phyloP scores from a whole-genome alignment of 192 early-diverging fungal genomes.

The Coemansia sp. region DNA sequence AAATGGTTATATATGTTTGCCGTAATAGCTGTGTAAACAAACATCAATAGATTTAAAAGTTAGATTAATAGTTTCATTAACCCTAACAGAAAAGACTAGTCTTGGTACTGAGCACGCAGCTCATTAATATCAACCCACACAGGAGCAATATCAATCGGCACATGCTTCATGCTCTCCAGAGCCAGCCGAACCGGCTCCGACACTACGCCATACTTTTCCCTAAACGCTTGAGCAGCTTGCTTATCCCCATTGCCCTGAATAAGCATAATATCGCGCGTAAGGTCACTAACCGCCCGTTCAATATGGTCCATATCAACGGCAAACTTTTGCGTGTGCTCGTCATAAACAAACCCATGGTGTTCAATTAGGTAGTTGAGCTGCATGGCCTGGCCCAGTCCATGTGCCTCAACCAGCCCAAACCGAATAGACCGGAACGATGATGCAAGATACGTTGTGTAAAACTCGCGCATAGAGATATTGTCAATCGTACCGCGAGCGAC shows the following conservation, averaged over 20 bases:
- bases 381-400: slow-evolving; percentile 70
- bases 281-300: slow-evolving; percentile 55
- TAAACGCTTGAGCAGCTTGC: slow-evolving; percentile 59
- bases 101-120: slow-evolving; percentile 13
- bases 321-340: slow-evolving; percentile 46
- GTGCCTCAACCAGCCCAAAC: slow-evolving; percentile 70
- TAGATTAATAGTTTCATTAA: too few relatives aligned
- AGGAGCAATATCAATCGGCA: slow-evolving; percentile 54
- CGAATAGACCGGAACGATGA: slow-evolving; percentile 71
- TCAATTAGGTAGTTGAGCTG: slow-evolving; percentile 69
- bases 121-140: slow-evolving; percentile 43
- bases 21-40: too few relatives aligned
- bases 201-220: slow-evolving; percentile 56
- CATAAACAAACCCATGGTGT: slow-evolving; percentile 62
- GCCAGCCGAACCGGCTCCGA: slow-evolving; percentile 55
- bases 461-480: slow-evolving; percentile 59
- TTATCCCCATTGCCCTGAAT: slow-evolving; percentile 74
- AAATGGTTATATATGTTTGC: too few relatives aligned
- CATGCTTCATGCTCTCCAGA: slow-evolving; percentile 55
- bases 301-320: slow-evolving; percentile 64
- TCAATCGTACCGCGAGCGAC: slow-evolving; percentile 61
- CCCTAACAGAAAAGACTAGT: neutral
- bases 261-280: slow-evolving; percentile 66
- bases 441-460: slow-evolving; percentile 73
- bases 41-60: too few relatives aligned